Conservation (phyloP, 2,329 filamentous ascomycete species). For the Pezicula radicicola region DNA sequence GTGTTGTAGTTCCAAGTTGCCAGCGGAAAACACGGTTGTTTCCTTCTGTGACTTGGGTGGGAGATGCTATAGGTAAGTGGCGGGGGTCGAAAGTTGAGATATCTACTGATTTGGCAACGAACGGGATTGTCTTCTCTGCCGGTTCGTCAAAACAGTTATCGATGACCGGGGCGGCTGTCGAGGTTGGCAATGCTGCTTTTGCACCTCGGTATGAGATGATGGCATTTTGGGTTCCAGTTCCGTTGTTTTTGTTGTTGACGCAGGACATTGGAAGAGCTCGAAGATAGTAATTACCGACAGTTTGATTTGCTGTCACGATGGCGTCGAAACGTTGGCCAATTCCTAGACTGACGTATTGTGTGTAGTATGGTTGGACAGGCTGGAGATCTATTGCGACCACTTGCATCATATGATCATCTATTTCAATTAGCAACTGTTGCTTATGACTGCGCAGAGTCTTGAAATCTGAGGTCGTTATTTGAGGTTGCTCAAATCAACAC, state of each 20-base stretch:
- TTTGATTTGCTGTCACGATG: slow-evolving; percentile 42
- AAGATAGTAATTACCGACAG: slow-evolving; percentile 53
- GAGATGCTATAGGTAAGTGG: slow-evolving; percentile 15
- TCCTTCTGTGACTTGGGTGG: slow-evolving; percentile 2
- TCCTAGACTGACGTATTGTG: slow-evolving; percentile 50
- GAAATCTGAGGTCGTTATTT: too few relatives aligned
- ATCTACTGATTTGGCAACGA: slow-evolving; percentile 8
- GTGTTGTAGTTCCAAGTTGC: slow-evolving; percentile 40
- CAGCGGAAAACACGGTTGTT: slow-evolving; percentile 35
- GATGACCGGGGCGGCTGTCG: slow-evolving; percentile 7
- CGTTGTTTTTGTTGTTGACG: slow-evolving; percentile 35
- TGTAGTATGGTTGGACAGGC: slow-evolving; percentile 46
- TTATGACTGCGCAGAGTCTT: too few relatives aligned
- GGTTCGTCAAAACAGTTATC: slow-evolving; percentile 16
- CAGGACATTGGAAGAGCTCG: slow-evolving; percentile 48
- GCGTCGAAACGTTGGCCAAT: slow-evolving; percentile 42
- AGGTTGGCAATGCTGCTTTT: slow-evolving; percentile 38
- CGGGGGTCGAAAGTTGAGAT: neutral
- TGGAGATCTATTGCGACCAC: slow-evolving; percentile 61
- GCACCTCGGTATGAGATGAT: slow-evolving; percentile 42
- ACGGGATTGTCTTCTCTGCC: slow-evolving; percentile 12
- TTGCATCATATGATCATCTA: slow-evolving; percentile 48
- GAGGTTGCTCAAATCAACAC: too few relatives aligned
- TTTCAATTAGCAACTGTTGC: neutral
- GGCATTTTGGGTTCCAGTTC: slow-evolving; percentile 37